Conservation (phyloP, 1,284 basidiomycete species). For the Rhizoctonia solani region DNA sequence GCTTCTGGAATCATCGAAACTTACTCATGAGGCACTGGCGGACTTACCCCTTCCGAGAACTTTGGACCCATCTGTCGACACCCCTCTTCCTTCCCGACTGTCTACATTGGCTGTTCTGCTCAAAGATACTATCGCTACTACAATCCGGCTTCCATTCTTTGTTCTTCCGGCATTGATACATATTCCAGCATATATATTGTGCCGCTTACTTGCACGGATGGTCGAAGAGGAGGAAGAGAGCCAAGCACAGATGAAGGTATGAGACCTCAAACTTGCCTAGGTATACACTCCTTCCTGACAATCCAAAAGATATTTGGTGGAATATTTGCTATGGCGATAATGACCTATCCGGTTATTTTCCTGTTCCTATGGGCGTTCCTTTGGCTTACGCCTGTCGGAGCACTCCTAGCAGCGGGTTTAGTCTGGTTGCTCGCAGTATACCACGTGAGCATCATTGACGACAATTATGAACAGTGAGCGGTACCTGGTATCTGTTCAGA, state of each 20-base stretch:
- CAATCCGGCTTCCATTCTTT: slow-evolving; percentile 84
- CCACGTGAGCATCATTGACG: slow-evolving; percentile 73
- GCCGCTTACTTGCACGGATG: slow-evolving; percentile 69
- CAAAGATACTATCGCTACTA: slow-evolving; percentile 70
- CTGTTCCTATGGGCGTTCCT: slow-evolving; percentile 81
- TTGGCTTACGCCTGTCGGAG: slow-evolving; percentile 64
- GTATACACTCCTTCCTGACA: no score
- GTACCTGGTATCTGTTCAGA: slow-evolving; percentile 12
- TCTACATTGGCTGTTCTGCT: slow-evolving; percentile 77
- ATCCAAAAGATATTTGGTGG: slow-evolving; percentile 65
- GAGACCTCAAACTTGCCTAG: background rate
- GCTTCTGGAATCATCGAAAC: slow-evolving; percentile 77
- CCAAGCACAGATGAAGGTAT: slow-evolving; percentile 87
- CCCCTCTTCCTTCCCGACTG: slow-evolving; percentile 78
- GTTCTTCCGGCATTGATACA: slow-evolving; percentile 81
- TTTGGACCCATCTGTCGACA: slow-evolving; percentile 73
- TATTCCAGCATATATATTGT: slow-evolving; percentile 80
- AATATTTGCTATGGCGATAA: slow-evolving; percentile 63
- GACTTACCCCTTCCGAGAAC: slow-evolving; percentile 76
- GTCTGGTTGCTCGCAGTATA: slow-evolving; percentile 80
- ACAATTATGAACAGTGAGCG: slow-evolving; percentile 79
- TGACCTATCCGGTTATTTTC: slow-evolving; percentile 83
- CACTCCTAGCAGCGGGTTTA: slow-evolving; percentile 51
- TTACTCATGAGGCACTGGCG: slow-evolving; percentile 81
- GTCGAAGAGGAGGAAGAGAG: slow-evolving; percentile 89